Base-by-base conservation (phyloP, 148 eudicot genomes). In the Arbutus unedo region DNA sequence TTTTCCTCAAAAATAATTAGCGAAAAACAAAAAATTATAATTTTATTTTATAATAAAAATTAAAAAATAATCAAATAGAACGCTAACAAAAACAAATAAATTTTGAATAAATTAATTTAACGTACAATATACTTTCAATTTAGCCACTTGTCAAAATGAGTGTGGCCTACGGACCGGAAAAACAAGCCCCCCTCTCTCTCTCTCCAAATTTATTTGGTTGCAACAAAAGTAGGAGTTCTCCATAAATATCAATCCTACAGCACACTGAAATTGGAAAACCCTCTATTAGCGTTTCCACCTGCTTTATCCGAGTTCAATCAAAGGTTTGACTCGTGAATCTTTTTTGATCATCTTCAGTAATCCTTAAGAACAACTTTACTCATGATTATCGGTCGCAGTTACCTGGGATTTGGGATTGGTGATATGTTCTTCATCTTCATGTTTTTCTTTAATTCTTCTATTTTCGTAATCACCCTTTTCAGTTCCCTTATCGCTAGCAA, bases 261-360 rank as follows among this genome's bases (percentile, higher is more conserved):
- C 57, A 0, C 31, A 3, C n/a, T 11, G 18, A 6, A n/a, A 3
- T 10, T 11, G 18, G 3, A n/a, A 6, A 4, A 8, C 25, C 41
- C 31, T 7, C 68, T 43, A 7, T 6, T 16, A 78, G 18, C 68
- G 10, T 43, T 8, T 16, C 6, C 60, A 0, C 74, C 74, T 41
- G 4, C 49, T 19, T 43, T n/a, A 7, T 78, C 50, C 48, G 21
- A 64, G 45, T 45, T 50, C 60, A 18, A 50, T 56, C 16, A 5
- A 31, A 78, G 82, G 82, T 67, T 79, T 49, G 8, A 25, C 23
- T 50, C 49, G 25, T 25, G 10, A 23, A 25, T 66, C 71, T 79
- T 16, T 16, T 9, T 3, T 57, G 4, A 78, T 44, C 54, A 2
- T n/a, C 64, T 31, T 31, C 6, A 14, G 41, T 31, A 4, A 77